Evolutionary conservation across 352 stramenopile genomes (phyloP), one percentile per base, ranked within the genome.

Genomic region (Pythium aquatile): DNA sequence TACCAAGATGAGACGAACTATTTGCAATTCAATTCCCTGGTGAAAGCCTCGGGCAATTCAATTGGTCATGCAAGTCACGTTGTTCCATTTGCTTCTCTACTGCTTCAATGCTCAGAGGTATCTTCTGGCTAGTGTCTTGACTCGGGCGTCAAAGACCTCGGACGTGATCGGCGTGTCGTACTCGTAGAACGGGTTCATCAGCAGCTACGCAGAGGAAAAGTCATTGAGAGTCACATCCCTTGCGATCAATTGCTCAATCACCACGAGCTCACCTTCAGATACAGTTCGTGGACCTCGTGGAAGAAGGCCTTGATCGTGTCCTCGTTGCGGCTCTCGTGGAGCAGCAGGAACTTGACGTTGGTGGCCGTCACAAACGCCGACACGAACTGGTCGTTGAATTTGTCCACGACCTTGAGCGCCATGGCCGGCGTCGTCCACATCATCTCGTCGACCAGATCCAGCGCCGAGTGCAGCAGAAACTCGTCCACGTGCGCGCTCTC

Each of bases 341-440:
- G 78, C 28, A 99, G 70, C 68, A 99, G 85, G 66, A 99, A 98
- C 72, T 98, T 98, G 56, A 98, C 83, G 58, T 97, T 97, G 16
- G 92, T 97, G 9, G 96, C 94, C 20, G 97, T 98, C 20, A 98
- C 78, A 76, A 98, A 99, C 26, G 94, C 94, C 33, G 93, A 98
- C 20, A 99, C 96, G 68, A 98, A 89, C 72, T 99, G 95, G 68
- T 98, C 92, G 78, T 99, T 99, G 69, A 99, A 98, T 77, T 97
- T 88, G 75, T 97, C 90, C 30, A 97, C 90, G 40, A 96, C 81
- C 42, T 93, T 93, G 51, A 98, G 84, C 70, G 90, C 97, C 93
- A 95, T 98, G 83, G 76, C 83, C 55, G 87, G 90, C 48, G 93
- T 97, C 16, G 92, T 97, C 94, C 93, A 98, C 78, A 96, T 94